Conservation (phyloP, 768 basidiomycete genomes). For the Infundibulicybe gibba region DNA sequence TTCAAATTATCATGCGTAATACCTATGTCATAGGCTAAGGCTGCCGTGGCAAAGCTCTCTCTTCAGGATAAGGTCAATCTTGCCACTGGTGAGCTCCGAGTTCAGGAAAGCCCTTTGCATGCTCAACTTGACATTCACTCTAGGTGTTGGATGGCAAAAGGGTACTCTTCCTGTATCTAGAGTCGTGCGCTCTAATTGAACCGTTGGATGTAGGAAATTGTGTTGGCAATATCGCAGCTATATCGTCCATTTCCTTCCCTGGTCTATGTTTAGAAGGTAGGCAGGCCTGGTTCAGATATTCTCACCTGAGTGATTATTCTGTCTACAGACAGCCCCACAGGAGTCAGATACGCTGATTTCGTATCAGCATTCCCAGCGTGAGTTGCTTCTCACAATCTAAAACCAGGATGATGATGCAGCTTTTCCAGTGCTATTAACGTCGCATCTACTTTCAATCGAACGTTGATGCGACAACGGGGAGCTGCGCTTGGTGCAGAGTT, state of each 20-base stretch:
- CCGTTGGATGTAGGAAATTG: conserved; percentile 29
- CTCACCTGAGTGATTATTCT: no score
- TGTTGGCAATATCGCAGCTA: conserved; percentile 47
- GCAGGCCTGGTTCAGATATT: neutral
- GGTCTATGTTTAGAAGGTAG: conserved; percentile 50
- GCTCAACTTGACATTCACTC: no score
- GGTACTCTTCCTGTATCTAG: conserved; percentile 12
- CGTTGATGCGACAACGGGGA: conserved; percentile 54
- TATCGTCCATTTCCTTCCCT: conserved; percentile 43
- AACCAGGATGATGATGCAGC: neutral
- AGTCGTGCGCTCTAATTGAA: neutral
- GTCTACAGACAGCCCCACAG: conserved; percentile 38
- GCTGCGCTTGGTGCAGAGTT: conserved; percentile 58
- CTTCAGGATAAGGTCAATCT: conserved; percentile 55
- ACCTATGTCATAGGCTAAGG: conserved; percentile 33
- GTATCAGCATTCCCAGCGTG: conserved; percentile 50
- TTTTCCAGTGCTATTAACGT: conserved; percentile 41
- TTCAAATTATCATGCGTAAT: neutral
- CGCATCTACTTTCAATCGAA: conserved; percentile 51
- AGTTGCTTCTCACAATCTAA: neutral
- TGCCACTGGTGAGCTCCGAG: conserved; percentile 37
- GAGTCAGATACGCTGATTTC: conserved; percentile 44
- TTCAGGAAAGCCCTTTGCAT: no score
- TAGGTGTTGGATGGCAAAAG: conserved; percentile 41
- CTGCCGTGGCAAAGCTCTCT: conserved; percentile 46